These are phyloP conservation scores for Guyanaporus albipodus DNA, from an alignment of 768 basidiomycete species.

Conservation along the genomic window DNA sequence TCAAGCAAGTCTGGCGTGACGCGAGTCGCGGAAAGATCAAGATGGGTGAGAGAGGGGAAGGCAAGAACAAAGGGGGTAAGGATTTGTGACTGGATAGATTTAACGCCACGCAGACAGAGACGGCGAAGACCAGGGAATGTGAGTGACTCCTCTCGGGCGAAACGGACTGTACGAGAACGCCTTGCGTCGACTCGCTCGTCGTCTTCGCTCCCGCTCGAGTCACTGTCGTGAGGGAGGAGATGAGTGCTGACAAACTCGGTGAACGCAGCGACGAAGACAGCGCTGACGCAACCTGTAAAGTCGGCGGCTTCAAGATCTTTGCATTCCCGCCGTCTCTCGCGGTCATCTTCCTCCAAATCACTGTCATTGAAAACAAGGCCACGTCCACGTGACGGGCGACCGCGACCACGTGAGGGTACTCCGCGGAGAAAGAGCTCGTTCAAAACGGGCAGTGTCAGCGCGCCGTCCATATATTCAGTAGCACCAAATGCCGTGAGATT, in stretches of 20 bases:
- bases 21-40: conserved; percentile 90
- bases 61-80: conserved; percentile 73
- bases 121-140: conserved; percentile 69
- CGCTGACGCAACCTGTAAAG: conserved; percentile 91
- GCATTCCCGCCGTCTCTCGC: conserved; percentile 68
- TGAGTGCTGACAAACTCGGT: conserved; percentile 75
- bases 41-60: conserved; percentile 82
- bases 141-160: conserved; percentile 46
- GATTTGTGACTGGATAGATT: conserved; percentile 65
- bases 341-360: conserved; percentile 73
- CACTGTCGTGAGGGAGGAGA: conserved; percentile 41
- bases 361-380: conserved; percentile 44
- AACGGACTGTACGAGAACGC: conserved; percentile 33
- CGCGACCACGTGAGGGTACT: conserved; percentile 60
- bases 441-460: conserved; percentile 78
- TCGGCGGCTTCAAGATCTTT: conserved; percentile 85
- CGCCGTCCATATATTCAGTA: conserved; percentile 97
- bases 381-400: conserved; percentile 66
- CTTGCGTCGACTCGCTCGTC: conserved; percentile 29
- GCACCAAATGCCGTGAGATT: conserved; percentile 88
- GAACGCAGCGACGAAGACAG: conserved; percentile 83
- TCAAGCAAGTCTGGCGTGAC: conserved; percentile 70
- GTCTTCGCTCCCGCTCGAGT: conserved; percentile 44
- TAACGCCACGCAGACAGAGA: conserved; percentile 78
- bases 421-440: conserved; percentile 91